These are phyloP conservation scores for Ceratobasidium papillatum DNA, from an alignment of 1,284 basidiomycete genomes.

Conservation along the genomic window DNA sequence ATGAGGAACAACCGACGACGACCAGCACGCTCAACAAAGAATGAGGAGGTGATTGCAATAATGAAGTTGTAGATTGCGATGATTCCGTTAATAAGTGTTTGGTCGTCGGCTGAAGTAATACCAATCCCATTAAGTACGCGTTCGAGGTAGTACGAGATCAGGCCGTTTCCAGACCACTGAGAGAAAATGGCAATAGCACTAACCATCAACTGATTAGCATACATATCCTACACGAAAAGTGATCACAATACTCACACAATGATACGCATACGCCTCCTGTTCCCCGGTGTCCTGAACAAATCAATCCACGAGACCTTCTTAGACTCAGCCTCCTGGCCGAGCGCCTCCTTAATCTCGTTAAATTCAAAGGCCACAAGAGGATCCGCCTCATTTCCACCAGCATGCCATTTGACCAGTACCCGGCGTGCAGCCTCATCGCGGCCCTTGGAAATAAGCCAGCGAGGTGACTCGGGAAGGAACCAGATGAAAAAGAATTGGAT, in stretches of 20 bases:
- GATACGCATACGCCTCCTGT: conserved; percentile 50
- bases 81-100: conserved; percentile 75
- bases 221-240: conserved; percentile 31
- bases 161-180: conserved; percentile 50
- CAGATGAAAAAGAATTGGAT: conserved; percentile 50
- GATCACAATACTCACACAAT: conserved; percentile 42
- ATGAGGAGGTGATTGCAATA: conserved; percentile 61
- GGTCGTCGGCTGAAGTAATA: conserved; percentile 60
- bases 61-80: conserved; percentile 75
- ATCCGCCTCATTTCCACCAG: conserved; percentile 48
- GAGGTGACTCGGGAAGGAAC: conserved; percentile 52
- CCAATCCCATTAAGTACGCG: conserved; percentile 76
- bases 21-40: conserved; percentile 67
- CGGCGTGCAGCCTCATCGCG: conserved; percentile 43
- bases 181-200: conserved; percentile 45
- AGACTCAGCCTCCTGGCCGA: conserved; percentile 50
- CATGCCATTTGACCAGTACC: conserved; percentile 45
- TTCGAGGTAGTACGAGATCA: conserved; percentile 66
- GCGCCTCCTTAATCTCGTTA: conserved; percentile 54
- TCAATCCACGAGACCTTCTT: conserved; percentile 46
- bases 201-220: conserved; percentile 21
- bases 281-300: conserved; percentile 51
- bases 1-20: conserved; percentile 69
- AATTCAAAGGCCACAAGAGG: conserved; percentile 54
- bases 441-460: conserved; percentile 50